These are phyloP conservation scores for Fusarium sp. DNA, from an alignment of 2,329 filamentous ascomycete species.

Conservation along the genomic window DNA sequence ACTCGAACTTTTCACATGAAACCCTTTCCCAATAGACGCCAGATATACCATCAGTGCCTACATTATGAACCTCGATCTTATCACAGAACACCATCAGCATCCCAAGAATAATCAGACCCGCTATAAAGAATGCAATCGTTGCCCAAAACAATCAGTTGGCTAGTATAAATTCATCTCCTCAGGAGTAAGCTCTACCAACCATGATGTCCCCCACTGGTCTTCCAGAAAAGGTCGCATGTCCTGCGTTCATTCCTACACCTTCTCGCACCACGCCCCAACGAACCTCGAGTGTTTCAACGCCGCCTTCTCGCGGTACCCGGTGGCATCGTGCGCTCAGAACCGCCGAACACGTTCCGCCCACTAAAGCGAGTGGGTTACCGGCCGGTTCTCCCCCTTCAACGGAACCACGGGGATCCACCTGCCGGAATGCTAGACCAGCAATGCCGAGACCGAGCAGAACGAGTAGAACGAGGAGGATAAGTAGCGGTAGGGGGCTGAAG, in stretches of 20 bases:
- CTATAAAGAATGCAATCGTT: neutral
- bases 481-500: conserved; percentile 54
- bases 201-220: conserved; percentile 41
- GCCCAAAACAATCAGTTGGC: neutral
- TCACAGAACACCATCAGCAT: conserved; percentile 4
- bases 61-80: neutral
- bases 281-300: conserved; percentile 50
- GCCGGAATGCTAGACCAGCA: conserved; percentile 51
- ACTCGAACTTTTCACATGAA: conserved; percentile 21
- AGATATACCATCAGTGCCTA: conserved; percentile 29
- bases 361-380: conserved; percentile 59
- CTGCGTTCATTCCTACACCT: conserved; percentile 48
- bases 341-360: conserved; percentile 59
- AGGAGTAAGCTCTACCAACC: conserved; percentile 41
- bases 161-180: neutral
- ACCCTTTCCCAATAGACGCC: conserved; percentile 9
- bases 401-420: conserved; percentile 48
- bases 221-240: conserved; percentile 56
- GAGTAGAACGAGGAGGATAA: conserved; percentile 53
- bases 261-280: conserved; percentile 58
- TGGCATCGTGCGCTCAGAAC: conserved; percentile 61
- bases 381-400: conserved; percentile 47
- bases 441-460: conserved; percentile 46
- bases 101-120: neutral
- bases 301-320: conserved; percentile 42